Percentiles rank a stretch among this genome's conserved stretches.
These are phyloP conservation scores for Aechmea fasciata DNA, from an alignment of 176 grass and related monocot genomes.

Conservation along the genomic window DNA sequence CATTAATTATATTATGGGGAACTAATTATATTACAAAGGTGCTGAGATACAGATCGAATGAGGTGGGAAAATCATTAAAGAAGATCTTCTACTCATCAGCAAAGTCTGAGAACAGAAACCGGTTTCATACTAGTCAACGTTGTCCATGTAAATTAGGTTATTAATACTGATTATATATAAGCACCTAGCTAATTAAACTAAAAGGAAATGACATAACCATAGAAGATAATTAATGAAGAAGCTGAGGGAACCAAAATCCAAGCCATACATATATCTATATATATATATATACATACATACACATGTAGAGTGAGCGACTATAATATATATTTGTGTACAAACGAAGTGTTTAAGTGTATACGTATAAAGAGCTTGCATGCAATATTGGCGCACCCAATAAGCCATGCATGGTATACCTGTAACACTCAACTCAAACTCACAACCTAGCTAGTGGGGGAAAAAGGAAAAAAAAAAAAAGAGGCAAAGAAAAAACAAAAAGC, in stretches of 20 bases:
- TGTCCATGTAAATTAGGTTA: not conserved
- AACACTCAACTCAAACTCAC: constrained; percentile 31
- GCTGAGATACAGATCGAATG: not conserved
- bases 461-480: too few species aligned
- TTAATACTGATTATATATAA: constrained; percentile 1
- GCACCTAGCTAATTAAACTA: not conserved
- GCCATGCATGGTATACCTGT: constrained; percentile 30
- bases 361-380: constrained; percentile 22
- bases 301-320: constrained; percentile 20
- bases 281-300: constrained; percentile 38
- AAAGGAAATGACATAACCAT: not conserved
- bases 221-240: too few species aligned
- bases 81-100: not conserved
- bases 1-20: not conserved
- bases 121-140: not conserved
- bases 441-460: not conserved
- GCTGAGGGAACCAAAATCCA: constrained; percentile 11
- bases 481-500: constrained; percentile 18
- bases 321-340: not conserved
- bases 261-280: constrained; percentile 26
- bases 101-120: not conserved
- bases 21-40: not conserved
- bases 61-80: not conserved
- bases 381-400: constrained; percentile 15
- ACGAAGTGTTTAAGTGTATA: constrained; percentile 22